Conservation (phyloP, 1,284 basidiomycete genomes). For the Farysia itapuensis region DNA sequence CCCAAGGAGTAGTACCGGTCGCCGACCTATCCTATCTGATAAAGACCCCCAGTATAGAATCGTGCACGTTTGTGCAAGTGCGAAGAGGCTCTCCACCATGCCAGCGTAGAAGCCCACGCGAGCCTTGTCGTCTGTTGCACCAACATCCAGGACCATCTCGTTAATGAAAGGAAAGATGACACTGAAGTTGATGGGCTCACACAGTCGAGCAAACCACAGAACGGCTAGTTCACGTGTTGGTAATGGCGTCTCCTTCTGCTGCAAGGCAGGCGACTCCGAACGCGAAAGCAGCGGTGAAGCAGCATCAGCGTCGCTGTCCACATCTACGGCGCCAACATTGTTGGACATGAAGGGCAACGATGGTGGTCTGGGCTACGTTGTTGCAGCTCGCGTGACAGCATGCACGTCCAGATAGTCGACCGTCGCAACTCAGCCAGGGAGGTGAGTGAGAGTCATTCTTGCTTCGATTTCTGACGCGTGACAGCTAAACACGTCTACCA, state of each 20-base stretch:
- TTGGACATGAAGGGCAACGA: no score
- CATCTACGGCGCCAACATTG: no score
- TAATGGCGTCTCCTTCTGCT: conserved; percentile 62
- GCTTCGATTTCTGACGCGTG: no score
- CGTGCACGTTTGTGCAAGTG: conserved; percentile 60
- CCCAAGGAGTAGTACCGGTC: conserved; percentile 60
- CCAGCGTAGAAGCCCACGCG: conserved; percentile 65
- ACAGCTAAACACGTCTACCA: no score
- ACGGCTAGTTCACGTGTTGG: conserved; percentile 65
- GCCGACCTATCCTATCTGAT: conserved; percentile 59
- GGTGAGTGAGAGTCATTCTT: no score
- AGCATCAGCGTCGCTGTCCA: no score
- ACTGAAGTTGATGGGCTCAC: conserved; percentile 66
- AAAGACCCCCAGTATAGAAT: conserved; percentile 60
- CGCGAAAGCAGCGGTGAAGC: no score
- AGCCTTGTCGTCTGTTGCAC: conserved; percentile 4
- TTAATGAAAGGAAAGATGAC: conserved; percentile 74
- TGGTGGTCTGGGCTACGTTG: no score
- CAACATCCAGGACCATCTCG: conserved; percentile 61
- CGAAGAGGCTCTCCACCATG: conserved; percentile 63
- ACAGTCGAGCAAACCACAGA: conserved; percentile 63
- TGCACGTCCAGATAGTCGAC: no score
- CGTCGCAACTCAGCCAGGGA: no score
- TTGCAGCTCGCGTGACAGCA: no score
- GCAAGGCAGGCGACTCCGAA: no score